Percentiles rank a stretch among this genome's conserved stretches.
phyloP scores from a whole-genome alignment of 2,329 filamentous ascomycete species.

The Zasmidium cellare region DNA sequence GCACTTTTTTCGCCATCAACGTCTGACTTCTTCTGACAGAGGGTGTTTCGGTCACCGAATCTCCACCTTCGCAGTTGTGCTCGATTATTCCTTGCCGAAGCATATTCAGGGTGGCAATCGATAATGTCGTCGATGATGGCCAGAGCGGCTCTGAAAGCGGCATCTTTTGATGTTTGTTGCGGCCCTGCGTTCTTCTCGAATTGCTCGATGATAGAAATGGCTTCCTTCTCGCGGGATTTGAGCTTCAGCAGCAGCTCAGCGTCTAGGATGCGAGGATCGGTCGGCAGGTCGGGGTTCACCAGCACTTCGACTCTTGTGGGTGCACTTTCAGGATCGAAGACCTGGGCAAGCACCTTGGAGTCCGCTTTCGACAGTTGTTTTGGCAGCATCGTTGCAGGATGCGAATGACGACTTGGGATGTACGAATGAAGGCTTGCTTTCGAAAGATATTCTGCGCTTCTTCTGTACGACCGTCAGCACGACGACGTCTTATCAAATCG shows the following conservation, averaged over 20 bases:
- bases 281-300: constrained; percentile 26
- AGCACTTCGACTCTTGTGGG: constrained; percentile 26
- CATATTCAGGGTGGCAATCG: constrained; percentile 61
- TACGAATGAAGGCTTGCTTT: neutral
- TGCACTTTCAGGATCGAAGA: constrained; percentile 33
- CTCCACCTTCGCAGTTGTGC: constrained; percentile 56
- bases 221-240: constrained; percentile 24
- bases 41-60: constrained; percentile 54
- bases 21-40: constrained; percentile 16
- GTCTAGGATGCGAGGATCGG: constrained; percentile 24
- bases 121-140: constrained; percentile 58
- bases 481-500: too few species aligned
- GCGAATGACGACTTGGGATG: neutral
- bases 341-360: constrained; percentile 45
- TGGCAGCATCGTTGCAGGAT: constrained; percentile 12
- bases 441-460: neutral
- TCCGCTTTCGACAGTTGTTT: constrained; percentile 38
- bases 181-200: constrained; percentile 16
- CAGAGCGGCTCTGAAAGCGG: constrained; percentile 25
- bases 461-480: too few species aligned
- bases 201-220: constrained; percentile 28
- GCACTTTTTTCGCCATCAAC: constrained; percentile 1
- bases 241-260: constrained; percentile 19
- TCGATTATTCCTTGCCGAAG: constrained; percentile 72
- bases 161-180: constrained; percentile 15